A percentile compares a stretch with the other conserved stretches of the same genome.
Conservation (phyloP, 75 land plant genomes). For the Sequoia sempervirens region DNA sequence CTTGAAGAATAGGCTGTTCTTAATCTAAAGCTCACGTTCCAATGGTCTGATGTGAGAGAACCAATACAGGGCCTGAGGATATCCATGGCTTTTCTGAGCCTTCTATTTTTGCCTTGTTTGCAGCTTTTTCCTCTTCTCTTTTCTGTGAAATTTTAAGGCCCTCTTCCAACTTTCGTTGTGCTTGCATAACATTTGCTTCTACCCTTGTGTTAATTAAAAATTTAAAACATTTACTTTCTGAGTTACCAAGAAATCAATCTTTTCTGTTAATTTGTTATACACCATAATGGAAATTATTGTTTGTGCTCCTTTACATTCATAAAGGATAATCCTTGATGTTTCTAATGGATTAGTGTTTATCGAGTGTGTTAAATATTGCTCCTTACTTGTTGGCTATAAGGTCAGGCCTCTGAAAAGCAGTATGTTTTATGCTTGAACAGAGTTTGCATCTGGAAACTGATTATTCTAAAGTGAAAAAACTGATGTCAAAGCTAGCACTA, state of each 20-base stretch:
- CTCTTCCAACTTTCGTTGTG: background rate
- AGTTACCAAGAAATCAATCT: background rate
- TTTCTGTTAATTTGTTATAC: background rate
- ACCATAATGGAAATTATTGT: background rate
- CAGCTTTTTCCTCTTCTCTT: background rate
- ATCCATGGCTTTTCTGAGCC: background rate
- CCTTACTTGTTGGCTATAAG: background rate
- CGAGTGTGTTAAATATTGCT: background rate
- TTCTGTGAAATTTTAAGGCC: background rate
- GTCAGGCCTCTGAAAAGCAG: background rate
- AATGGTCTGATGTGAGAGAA: background rate
- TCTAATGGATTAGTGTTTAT: background rate
- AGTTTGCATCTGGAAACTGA: constrained; percentile 13
- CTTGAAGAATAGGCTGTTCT: background rate
- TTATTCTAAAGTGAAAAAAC: constrained; percentile 12
- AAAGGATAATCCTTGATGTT: background rate
- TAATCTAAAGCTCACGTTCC: background rate
- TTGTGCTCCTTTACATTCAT: background rate
- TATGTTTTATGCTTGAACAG: constrained; percentile 3
- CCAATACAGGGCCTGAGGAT: background rate
- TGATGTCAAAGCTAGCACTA: constrained; percentile 25
- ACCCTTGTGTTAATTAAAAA: background rate
- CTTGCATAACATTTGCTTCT: background rate
- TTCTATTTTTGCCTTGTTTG: background rate
- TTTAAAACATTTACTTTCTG: background rate